A percentile compares a stretch with the other conserved stretches of the same genome.
These are phyloP conservation scores for Geotrichum australiense DNA, from an alignment of 1,139 yeast species.

Conservation along the genomic window DNA sequence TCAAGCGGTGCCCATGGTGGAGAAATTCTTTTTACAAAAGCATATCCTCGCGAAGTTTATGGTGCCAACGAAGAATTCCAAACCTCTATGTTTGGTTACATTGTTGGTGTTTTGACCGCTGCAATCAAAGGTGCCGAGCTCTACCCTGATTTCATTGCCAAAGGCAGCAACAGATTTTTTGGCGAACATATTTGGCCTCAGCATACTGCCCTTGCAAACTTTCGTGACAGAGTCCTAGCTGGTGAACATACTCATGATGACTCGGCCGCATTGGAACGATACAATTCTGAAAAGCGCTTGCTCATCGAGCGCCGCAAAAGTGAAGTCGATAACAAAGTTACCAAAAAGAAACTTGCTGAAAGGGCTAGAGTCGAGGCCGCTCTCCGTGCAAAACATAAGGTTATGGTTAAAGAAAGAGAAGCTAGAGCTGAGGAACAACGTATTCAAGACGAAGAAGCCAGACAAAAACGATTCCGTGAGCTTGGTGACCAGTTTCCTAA, in stretches of 20 bases:
- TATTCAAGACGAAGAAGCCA: background rate
- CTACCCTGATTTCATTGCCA: background rate
- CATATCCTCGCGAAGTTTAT: constrained; percentile 8
- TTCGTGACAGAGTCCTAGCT: too few species aligned
- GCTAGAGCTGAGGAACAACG: too few species aligned
- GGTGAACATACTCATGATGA: too few species aligned
- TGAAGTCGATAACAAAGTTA: too few species aligned
- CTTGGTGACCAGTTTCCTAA: constrained; percentile 1
- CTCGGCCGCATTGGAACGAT: too few species aligned
- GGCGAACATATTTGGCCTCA: background rate
- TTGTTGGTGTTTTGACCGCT: constrained; percentile 9
- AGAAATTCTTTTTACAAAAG: constrained; percentile 9
- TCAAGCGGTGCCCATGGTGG: constrained; percentile 15
- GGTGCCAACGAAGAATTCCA: constrained; percentile 1
- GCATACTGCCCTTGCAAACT: background rate
- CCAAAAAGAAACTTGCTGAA: too few species aligned
- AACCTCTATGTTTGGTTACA: constrained; percentile 14
- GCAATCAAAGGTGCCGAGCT: constrained; percentile 8
- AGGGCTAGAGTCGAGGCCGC: too few species aligned
- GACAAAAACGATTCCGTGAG: too few species aligned
- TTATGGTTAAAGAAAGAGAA: too few species aligned
- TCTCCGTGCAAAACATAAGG: too few species aligned
- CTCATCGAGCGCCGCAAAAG: too few species aligned
- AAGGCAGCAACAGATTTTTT: background rate
- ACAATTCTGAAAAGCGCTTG: too few species aligned